Base-by-base conservation (phyloP, 1,284 basidiomycete species). In the Athelia psychrophila region DNA sequence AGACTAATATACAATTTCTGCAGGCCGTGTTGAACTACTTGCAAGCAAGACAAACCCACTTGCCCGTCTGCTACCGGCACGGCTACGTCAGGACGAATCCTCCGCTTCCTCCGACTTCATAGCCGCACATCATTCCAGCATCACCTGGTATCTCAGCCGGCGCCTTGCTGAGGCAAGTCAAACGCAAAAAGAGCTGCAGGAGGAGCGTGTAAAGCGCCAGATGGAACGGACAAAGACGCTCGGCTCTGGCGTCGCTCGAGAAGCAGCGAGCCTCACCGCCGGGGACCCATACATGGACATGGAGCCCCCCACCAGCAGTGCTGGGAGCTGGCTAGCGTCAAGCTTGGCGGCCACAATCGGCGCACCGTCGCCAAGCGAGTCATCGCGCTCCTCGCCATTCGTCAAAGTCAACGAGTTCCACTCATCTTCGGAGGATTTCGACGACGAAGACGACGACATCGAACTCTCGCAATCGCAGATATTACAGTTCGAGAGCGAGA, bases 401-500 rank as follows among this genome's bases (percentile, higher is more conserved):
- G 22, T 47, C 10, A 61, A 54, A 53, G 61, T 56, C 58, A 64
- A 58, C 59, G 57, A 54, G 53, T 65, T 58, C 46, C 57, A 35
- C 54, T 59, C 52, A 53, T 65, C 57, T 57, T 72, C 70, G 23
- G 76, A 79, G 44, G 75, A 77, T 27, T 73, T 72, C 20, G 80
- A 85, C 56, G 84, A 86, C 51, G 86, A 88, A 50, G 83, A 88
- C 44, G 86, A 88, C 53, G 87, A 89, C 56, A 71, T 89, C 30
- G 87, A 91, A 62, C 73, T 95, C 12, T 83, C 88, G 0, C 77
- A 83, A 44, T 91, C 88, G 12, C 93, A 96, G 66, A 93, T 95
- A 50, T 83, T 91, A 60, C 90, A 93, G 67, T 96, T 96, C 61
- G 94, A 96, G 69, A 77, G 81, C 19, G 93, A 96, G 68, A 94